Conservation (phyloP, 1,139 yeast genomes). For the Kurtzmaniella quercitrusa region DNA sequence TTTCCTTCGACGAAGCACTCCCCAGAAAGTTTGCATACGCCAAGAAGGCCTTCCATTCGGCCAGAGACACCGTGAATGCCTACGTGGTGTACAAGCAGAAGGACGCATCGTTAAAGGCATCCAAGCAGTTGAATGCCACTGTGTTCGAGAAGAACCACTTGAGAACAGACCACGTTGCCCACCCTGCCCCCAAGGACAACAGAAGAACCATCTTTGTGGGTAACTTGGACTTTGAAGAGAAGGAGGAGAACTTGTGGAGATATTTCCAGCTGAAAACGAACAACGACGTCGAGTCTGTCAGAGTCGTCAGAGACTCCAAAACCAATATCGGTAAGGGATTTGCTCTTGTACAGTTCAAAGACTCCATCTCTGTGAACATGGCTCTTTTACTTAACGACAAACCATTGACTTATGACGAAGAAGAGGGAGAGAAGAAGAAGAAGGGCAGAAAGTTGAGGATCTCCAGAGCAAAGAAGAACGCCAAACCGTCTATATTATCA, state of each 20-base stretch:
- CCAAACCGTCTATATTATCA: conserved; percentile 43
- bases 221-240: conserved; percentile 87
- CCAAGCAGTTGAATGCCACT: conserved; percentile 57
- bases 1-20: conserved; percentile 80
- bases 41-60: conserved; percentile 69
- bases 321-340: conserved; percentile 97
- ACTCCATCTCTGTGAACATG: conserved; percentile 73
- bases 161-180: conserved; percentile 88
- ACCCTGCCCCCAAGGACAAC: conserved; percentile 83
- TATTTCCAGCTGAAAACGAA: conserved; percentile 66
- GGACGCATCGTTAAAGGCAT: conserved; percentile 50
- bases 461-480: conserved; percentile 63
- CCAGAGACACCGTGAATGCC: conserved; percentile 80
- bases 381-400: conserved; percentile 78
- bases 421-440: conserved; percentile 29
- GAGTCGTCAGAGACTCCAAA: conserved; percentile 86
- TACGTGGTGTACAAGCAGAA: conserved; percentile 70
- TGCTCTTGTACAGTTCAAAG: conserved; percentile 90
- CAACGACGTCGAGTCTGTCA: conserved; percentile 74
- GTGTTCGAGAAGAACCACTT: conserved; percentile 71
- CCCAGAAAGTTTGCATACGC: conserved; percentile 93
- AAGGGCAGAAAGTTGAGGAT: conserved; percentile 70
- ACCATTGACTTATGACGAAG: conserved; percentile 39
- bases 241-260: conserved; percentile 84
- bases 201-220: conserved; percentile 89